Percentiles rank a stretch among this genome's conserved stretches.
Conservation (phyloP, 805 yeast genomes). For the Candida chilensis region DNA sequence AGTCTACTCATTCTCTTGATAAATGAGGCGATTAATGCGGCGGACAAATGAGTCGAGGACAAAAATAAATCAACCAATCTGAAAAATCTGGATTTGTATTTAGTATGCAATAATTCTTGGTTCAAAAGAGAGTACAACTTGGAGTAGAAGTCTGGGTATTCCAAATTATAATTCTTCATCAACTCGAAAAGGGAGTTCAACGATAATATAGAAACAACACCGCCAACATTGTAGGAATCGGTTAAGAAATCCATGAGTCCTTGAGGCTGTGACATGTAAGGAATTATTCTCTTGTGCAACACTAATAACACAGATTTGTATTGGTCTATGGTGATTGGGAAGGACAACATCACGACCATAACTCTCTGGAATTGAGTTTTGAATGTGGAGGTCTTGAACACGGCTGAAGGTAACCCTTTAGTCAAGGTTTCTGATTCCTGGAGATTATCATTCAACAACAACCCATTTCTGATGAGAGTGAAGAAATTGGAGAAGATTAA, state of each 20-base stretch:
- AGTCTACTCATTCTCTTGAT: slow-evolving; percentile 75
- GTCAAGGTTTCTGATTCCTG: slow-evolving; percentile 24
- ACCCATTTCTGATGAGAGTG: slow-evolving; percentile 22
- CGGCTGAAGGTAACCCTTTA: slow-evolving; percentile 23
- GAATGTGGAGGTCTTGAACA: slow-evolving; percentile 33
- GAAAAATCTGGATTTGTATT: slow-evolving; percentile 80
- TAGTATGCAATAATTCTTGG: slow-evolving; percentile 64
- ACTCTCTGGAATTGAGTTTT: slow-evolving; percentile 61
- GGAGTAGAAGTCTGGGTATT: slow-evolving; percentile 82
- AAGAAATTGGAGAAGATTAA: slow-evolving; percentile 27
- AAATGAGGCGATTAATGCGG: slow-evolving; percentile 79
- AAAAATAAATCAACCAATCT: slow-evolving; percentile 80
- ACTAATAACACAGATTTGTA: slow-evolving; percentile 62
- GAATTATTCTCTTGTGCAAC: slow-evolving; percentile 78
- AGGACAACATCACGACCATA: slow-evolving; percentile 50
- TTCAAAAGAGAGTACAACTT: slow-evolving; percentile 79
- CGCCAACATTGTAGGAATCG: slow-evolving; percentile 63
- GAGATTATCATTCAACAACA: slow-evolving; percentile 11
- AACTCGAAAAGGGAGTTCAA: slow-evolving; percentile 82
- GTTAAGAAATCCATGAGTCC: slow-evolving; percentile 89
- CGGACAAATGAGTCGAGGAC: slow-evolving; percentile 80
- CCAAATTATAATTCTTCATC: slow-evolving; percentile 75
- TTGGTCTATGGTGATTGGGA: slow-evolving; percentile 39
- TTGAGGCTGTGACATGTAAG: slow-evolving; percentile 71
- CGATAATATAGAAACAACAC: slow-evolving; percentile 65